Conservation (phyloP, 2,329 filamentous ascomycete species). For the Setomelanomma holmii region DNA sequence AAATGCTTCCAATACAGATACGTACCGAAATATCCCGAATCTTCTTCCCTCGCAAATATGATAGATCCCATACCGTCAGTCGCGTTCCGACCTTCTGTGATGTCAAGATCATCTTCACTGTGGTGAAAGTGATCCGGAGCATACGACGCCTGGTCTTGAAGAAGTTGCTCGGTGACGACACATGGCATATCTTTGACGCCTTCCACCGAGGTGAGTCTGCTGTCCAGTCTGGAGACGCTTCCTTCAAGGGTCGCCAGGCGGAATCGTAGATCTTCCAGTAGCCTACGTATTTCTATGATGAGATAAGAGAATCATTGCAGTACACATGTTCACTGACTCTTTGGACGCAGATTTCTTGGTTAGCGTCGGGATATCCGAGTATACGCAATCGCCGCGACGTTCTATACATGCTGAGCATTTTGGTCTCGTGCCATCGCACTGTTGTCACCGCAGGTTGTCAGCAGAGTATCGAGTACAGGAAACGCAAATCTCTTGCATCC, state of each 20-base stretch:
- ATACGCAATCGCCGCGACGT: conserved; percentile 54
- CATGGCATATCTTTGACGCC: neutral
- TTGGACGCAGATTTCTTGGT: conserved; percentile 52
- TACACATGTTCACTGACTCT: conserved; percentile 32
- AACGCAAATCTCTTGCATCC: no score
- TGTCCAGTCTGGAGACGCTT: conserved; percentile 4
- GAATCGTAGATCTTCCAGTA: conserved; percentile 6
- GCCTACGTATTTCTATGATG: neutral
- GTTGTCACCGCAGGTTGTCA: neutral
- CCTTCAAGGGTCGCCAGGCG: conserved; percentile 9
- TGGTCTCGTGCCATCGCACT: conserved; percentile 55
- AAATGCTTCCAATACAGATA: conserved; percentile 7
- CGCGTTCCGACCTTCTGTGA: conserved; percentile 31
- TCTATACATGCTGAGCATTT: conserved; percentile 53
- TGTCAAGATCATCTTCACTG: conserved; percentile 8
- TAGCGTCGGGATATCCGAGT: conserved; percentile 46
- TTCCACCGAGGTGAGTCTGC: conserved; percentile 7
- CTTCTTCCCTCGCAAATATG: conserved; percentile 47
- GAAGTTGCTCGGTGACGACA: no score
- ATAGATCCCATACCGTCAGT: conserved; percentile 48
- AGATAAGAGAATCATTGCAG: neutral
- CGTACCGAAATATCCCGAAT: conserved; percentile 48
- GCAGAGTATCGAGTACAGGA: no score
- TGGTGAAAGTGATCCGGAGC: no score
- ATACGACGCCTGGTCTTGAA: no score